These are phyloP conservation scores for Vigna hirtella DNA, from an alignment of 306 rosid genomes.

Conservation along the genomic window DNA sequence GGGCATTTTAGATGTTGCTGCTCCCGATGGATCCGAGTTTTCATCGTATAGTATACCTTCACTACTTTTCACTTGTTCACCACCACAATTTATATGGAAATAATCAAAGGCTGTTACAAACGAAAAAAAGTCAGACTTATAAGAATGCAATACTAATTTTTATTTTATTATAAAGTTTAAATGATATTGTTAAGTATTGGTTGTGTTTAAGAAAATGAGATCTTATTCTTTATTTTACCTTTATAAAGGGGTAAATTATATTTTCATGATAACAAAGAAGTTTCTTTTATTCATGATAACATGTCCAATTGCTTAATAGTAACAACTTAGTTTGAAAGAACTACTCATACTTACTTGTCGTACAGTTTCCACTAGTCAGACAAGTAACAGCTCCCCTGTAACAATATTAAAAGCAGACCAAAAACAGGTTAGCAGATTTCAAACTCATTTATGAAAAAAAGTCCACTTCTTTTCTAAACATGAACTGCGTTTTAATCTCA, in stretches of 20 bases:
- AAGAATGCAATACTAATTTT: no score
- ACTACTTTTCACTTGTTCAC: background rate
- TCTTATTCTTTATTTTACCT: no score
- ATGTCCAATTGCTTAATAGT: background rate
- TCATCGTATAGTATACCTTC: background rate
- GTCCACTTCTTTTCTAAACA: no score
- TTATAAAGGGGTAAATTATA: no score
- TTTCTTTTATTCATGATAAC: no score
- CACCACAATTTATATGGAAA: conserved; percentile 54
- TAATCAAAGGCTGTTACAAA: background rate
- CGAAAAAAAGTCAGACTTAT: background rate
- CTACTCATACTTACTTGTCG: background rate
- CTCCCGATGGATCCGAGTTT: background rate
- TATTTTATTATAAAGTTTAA: no score
- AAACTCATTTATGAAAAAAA: no score
- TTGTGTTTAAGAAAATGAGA: no score
- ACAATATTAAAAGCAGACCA: conserved; percentile 4
- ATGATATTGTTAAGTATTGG: no score
- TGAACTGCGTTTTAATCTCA: no score
- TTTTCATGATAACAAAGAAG: no score
- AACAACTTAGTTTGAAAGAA: no score
- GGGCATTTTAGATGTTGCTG: background rate
- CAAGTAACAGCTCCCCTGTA: conserved; percentile 48
- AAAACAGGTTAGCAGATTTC: background rate
- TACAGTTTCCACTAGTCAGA: background rate